Percentiles rank a stretch among this genome's conserved stretches.
Evolutionary conservation across 768 basidiomycete genomes (phyloP).

Genomic region (Mycena leptocephala): DNA sequence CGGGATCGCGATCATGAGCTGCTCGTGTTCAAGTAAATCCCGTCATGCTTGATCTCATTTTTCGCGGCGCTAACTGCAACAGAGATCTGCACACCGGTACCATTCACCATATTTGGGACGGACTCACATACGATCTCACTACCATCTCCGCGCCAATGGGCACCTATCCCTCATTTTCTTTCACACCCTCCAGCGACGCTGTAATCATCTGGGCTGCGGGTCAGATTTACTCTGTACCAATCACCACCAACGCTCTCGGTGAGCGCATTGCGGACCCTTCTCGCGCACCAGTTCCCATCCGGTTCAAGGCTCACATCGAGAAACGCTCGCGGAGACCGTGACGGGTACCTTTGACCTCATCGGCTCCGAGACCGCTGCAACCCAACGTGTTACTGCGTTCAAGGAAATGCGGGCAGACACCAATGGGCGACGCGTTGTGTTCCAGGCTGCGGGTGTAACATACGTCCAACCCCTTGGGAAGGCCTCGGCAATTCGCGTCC

Average conservation of each 20-base stretch:
- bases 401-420: slow-evolving; percentile 73
- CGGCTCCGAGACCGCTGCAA: slow-evolving; percentile 66
- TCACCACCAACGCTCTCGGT: slow-evolving; percentile 65
- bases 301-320: slow-evolving; percentile 76
- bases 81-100: slow-evolving; percentile 82
- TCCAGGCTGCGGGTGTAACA: slow-evolving; percentile 78
- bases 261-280: slow-evolving; percentile 62
- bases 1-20: slow-evolving; percentile 83
- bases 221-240: slow-evolving; percentile 76
- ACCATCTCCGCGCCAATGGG: slow-evolving; percentile 83
- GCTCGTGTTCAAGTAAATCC: slow-evolving; percentile 76
- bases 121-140: slow-evolving; percentile 78
- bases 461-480: slow-evolving; percentile 64
- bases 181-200: slow-evolving; percentile 71
- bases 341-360: slow-evolving; percentile 65
- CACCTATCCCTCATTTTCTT: slow-evolving; percentile 85
- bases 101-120: slow-evolving; percentile 76
- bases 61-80: not conserved
- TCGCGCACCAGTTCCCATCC: slow-evolving; percentile 64
- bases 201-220: slow-evolving; percentile 85
- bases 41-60: slow-evolving; percentile 17
- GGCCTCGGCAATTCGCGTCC: slow-evolving; percentile 55
- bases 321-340: slow-evolving; percentile 77
- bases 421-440: slow-evolving; percentile 68
- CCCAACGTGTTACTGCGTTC: slow-evolving; percentile 75